Conservation (phyloP, 1,139 yeast species). For the Lodderomyces oxycetoniae region DNA sequence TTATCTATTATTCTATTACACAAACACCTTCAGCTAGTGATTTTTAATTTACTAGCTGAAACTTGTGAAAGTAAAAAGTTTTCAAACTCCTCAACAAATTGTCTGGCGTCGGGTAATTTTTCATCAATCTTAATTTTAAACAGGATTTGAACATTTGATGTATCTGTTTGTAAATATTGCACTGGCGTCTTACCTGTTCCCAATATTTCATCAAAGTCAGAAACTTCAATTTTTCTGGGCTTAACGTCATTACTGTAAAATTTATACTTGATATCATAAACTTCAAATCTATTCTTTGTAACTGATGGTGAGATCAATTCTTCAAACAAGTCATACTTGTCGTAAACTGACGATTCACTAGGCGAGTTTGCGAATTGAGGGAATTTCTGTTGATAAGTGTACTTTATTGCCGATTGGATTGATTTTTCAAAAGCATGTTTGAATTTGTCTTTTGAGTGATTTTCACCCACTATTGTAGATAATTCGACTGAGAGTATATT, state of each 20-base stretch:
- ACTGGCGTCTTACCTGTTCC: conserved; percentile 24
- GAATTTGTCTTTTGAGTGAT: conserved; percentile 26
- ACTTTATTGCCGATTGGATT: conserved; percentile 28
- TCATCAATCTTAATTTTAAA: conserved; percentile 41
- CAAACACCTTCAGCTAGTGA: conserved; percentile 10
- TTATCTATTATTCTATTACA: not conserved
- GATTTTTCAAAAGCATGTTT: conserved; percentile 29
- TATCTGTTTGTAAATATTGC: conserved; percentile 4
- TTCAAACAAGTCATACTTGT: conserved; percentile 59
- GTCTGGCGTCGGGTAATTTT: conserved; percentile 31
- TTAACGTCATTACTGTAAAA: conserved; percentile 15
- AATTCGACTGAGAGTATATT: conserved; percentile 26
- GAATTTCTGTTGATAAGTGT: conserved; percentile 40
- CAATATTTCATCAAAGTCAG: conserved; percentile 42
- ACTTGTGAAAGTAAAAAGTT: conserved; percentile 29
- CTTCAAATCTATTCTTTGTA: conserved; percentile 53
- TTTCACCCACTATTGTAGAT: conserved; percentile 25
- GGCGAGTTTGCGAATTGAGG: conserved; percentile 47
- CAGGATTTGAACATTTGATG: conserved; percentile 35
- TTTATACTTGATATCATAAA: conserved; percentile 29
- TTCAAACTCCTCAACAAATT: conserved; percentile 33
- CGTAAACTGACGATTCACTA: conserved; percentile 18
- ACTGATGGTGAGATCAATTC: conserved; percentile 57
- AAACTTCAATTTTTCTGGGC: conserved; percentile 4
- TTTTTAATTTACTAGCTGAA: conserved; percentile 21